Percentiles rank a stretch among this genome's conserved stretches.
phyloP scores from a whole-genome alignment of 306 rosid genomes.

The Albizia julibrissin region DNA sequence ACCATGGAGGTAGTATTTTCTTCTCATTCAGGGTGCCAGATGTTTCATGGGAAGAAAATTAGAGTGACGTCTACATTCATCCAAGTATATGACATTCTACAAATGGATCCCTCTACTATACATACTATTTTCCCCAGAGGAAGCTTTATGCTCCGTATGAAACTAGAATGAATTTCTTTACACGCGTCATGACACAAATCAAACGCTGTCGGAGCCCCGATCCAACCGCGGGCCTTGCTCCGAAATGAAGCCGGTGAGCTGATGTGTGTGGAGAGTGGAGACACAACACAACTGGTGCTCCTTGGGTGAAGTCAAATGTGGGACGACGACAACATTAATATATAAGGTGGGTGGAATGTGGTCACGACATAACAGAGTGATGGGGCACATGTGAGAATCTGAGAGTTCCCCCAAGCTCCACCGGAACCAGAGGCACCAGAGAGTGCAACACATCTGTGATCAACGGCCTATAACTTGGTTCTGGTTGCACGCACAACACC shows the following conservation, averaged over 20 bases:
- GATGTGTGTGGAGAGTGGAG: background rate
- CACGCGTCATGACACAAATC: constrained; percentile 37
- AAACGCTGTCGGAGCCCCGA: background rate
- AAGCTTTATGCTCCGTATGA: background rate
- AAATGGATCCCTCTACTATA: constrained; percentile 37
- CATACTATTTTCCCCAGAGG: constrained; percentile 17
- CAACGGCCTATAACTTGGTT: constrained; percentile 85
- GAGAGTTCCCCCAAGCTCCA: constrained; percentile 87
- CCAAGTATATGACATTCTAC: constrained; percentile 3
- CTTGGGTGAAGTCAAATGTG: background rate
- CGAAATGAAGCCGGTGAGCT: background rate
- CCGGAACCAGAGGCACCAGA: constrained; percentile 83
- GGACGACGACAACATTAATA: background rate
- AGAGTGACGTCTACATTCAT: background rate
- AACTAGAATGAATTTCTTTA: constrained; percentile 33
- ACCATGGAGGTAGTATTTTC: background rate
- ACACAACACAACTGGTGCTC: background rate
- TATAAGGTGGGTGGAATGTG: background rate
- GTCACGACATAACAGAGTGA: background rate
- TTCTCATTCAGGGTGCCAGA: background rate
- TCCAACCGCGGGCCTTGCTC: background rate
- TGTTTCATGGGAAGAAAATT: background rate
- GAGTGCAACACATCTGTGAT: constrained; percentile 92
- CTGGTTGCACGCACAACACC: constrained; percentile 94
- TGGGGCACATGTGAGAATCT: constrained; percentile 46